Percentiles rank a stretch among this genome's conserved stretches.
Evolutionary conservation across 257 asterid species (phyloP).

Genomic region (Petrea volubilis): DNA sequence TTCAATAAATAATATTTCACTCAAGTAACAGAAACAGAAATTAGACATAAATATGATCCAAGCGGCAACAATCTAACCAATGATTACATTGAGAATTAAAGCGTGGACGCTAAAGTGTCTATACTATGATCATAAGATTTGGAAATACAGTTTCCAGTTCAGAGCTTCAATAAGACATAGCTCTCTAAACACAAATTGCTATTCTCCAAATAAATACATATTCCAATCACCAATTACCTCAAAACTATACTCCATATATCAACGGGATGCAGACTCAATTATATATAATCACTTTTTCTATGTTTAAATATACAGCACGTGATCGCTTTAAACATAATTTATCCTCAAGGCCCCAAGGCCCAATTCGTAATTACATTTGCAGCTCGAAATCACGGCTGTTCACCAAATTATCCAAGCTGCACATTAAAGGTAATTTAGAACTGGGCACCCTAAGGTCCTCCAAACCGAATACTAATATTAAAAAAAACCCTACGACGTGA

Average conservation of each 20-base stretch:
- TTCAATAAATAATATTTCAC: background rate
- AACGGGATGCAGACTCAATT: background rate
- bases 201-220: background rate
- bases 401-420: background rate
- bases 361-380: background rate
- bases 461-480: background rate
- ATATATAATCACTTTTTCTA: background rate
- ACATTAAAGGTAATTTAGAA: background rate
- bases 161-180: background rate
- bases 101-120: background rate
- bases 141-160: background rate
- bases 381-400: background rate
- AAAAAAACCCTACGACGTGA: background rate
- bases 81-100: background rate
- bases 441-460: background rate
- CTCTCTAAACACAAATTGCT: background rate
- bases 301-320: too few species aligned
- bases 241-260: background rate
- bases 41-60: background rate
- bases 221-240: background rate
- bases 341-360: background rate
- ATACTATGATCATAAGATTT: background rate
- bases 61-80: background rate
- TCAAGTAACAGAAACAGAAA: background rate
- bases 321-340: background rate